Conservation (phyloP, 495 filamentous ascomycete species). For the Neurospora cerealis region DNA sequence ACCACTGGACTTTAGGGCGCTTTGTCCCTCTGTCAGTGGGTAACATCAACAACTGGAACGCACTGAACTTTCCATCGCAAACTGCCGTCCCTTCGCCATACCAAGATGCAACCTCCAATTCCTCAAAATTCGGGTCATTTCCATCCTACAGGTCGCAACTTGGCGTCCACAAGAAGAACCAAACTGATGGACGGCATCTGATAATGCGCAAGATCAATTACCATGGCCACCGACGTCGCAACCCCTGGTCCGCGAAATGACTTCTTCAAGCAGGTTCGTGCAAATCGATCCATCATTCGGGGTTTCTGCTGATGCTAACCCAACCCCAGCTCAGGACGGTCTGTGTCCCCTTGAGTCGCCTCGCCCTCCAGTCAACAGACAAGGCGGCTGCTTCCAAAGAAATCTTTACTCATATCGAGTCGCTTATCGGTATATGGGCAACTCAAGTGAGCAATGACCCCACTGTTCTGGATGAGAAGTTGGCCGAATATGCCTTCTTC, state of each 20-base stretch:
- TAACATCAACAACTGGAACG: neutral
- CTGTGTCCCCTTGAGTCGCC: conserved; percentile 70
- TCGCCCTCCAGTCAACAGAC: conserved; percentile 51
- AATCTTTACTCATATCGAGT: conserved; percentile 42
- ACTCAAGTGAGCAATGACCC: conserved; percentile 39
- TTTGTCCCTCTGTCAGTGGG: neutral
- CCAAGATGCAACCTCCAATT: neutral
- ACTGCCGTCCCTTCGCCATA: neutral
- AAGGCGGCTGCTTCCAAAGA: conserved; percentile 44
- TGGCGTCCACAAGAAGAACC: neutral
- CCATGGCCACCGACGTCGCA: conserved; percentile 9
- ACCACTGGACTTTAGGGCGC: neutral
- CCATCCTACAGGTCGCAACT: neutral
- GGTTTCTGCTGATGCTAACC: neutral
- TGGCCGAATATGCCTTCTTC: conserved; percentile 93
- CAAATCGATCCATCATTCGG: neutral
- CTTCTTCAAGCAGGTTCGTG: conserved; percentile 22
- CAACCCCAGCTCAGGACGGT: conserved; percentile 30
- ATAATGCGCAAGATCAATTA: neutral
- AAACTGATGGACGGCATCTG: neutral
- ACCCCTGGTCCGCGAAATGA: conserved; percentile 11
- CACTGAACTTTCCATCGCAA: neutral
- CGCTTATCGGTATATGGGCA: conserved; percentile 43
- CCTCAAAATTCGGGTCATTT: neutral
- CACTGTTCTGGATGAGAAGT: conserved; percentile 58